Percentiles rank a stretch among this genome's conserved stretches.
Evolutionary conservation across 257 asterid genomes (phyloP).

Genomic region (Cynanchum wilfordii): DNA sequence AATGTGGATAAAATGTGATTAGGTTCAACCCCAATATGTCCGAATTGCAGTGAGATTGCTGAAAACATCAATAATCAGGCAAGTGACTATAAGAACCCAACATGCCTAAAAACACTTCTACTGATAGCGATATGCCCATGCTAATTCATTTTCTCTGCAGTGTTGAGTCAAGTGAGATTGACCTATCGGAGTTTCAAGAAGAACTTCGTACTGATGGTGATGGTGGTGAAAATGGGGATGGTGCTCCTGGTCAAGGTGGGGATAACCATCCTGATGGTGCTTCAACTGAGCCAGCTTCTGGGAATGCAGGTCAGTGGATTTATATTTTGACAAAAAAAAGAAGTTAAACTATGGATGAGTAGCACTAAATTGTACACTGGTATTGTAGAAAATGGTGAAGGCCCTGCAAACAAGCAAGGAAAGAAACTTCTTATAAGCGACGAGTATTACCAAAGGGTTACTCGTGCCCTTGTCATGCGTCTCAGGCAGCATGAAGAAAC

Average conservation of each 20-base stretch:
- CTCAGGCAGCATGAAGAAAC: conserved; percentile 86
- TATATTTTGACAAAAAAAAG: neutral
- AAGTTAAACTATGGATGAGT: neutral
- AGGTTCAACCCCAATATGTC: conserved; percentile 78
- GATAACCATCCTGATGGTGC: conserved; percentile 28
- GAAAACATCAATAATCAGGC: conserved; percentile 89
- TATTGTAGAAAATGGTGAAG: conserved; percentile 56
- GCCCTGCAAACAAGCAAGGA: conserved; percentile 38
- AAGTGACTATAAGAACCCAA: conserved; percentile 20
- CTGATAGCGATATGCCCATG: neutral
- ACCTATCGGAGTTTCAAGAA: conserved; percentile 88
- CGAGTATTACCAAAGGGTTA: conserved; percentile 85
- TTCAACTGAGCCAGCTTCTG: conserved; percentile 40
- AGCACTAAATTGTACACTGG: conserved; percentile 13
- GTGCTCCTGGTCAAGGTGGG: conserved; percentile 32
- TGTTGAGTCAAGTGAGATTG: conserved; percentile 95
- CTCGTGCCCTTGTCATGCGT: conserved; percentile 76
- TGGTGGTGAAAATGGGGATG: conserved; percentile 34
- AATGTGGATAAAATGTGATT: conserved; percentile 6
- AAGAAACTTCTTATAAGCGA: conserved; percentile 74
- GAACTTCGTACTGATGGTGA: conserved; percentile 38
- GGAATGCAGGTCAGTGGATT: conserved; percentile 30
- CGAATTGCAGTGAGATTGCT: conserved; percentile 71
- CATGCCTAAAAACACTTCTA: neutral
- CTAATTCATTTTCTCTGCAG: conserved; percentile 38